Evolutionary conservation across 345 rosid species (phyloP), one percentile per base, ranked within the genome.

Genomic region (Excoecaria cochinchinensis): DNA sequence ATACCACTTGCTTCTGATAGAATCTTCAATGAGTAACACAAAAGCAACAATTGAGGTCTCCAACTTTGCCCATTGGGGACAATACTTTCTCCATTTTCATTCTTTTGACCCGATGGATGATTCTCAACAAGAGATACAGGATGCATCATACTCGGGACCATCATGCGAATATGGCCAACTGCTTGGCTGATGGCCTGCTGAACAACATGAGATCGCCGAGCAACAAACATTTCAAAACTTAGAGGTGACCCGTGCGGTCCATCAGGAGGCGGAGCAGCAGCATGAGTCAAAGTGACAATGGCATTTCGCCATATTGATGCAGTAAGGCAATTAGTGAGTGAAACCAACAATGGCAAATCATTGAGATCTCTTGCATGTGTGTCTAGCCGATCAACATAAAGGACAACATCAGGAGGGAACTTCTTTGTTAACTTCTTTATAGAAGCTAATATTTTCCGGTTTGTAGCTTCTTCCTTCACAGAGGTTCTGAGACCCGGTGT

Each of bases 311-410:
- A 92, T 77, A 94, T 75, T 0, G 91, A 86, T 44, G 89, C 71
- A 17, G 92, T 82, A 0, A 94, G 88, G 46, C 79, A 74, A 65
- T 40, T 53, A 36, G 91, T 89, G 31, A 94, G 64, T 38, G 69
- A 82, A 58, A 50, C 82, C 46, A 92, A 76, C 78, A 89, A 65
- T 57, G 84, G 86, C 53, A 85, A 65, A 77, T 92, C 93, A 55
- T 21, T 82, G 38, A 55, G 67, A 72, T 84, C 85, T 57, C 70
- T 74, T 25, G 77, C 72, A 66, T 77, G 73, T 60, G 69, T 81
- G 73, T 89, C 96, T 65, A 94, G 72, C 63, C 98, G 87, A 80
- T 90, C 93, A 61, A 90, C 84, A 64, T 89, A 94, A 51, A 94
- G 92, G 64, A 94, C 81, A 58, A 86, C 75, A 83, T 92, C 94